Evolutionary conservation across 2,329 filamentous ascomycete species (phyloP), one percentile per base, ranked within the genome.

Genomic region (Esteya vermicola): DNA sequence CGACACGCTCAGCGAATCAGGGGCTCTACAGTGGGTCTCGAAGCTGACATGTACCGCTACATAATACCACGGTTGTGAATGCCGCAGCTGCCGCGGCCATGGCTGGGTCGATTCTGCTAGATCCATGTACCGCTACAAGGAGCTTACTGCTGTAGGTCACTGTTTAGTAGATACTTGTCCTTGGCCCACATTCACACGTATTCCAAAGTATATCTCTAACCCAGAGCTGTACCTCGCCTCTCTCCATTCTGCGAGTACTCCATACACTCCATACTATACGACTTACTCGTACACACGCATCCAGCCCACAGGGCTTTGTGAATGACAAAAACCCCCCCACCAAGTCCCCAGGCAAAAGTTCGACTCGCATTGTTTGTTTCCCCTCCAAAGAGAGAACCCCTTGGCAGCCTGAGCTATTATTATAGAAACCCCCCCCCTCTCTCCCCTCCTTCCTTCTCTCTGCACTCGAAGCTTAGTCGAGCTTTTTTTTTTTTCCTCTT

Each of bases 1-100:
- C 21, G 27, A 13, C 12, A 6, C 34, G 50, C 51, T 43, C 34
- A 26, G 39, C 47, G 19, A 47, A 45, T 46, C 45, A 45, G 54
- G 50, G 47, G 50, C 50, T 55, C n/a, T 9, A 9, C 30, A 18
- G 10, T 30, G 36, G 22, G 22, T 26, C 3, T 23, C 6, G n/a
- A n/a, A n/a, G n/a, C n/a, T 12, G 2, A 34, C 39, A 42, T 37
- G 27, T 44, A 43, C 42, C 6, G 19, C 14, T 35, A 35, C 26
- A 9, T 20, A 4, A 10, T 33, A 28, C n/a, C 4, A 28, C 26
- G 4, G 10, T 9, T 5, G n/a, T 4, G n/a, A 28, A 13, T 13
- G 10, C 6, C 4, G 26, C 9, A 28, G 6, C 10, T 4, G n/a
- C n/a, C n/a, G n/a, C n/a, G n/a, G n/a, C n/a, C n/a, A n/a, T n/a